Conservation (phyloP, 2,329 filamentous ascomycete genomes). For the Cladosporium austrohemisphaericum region DNA sequence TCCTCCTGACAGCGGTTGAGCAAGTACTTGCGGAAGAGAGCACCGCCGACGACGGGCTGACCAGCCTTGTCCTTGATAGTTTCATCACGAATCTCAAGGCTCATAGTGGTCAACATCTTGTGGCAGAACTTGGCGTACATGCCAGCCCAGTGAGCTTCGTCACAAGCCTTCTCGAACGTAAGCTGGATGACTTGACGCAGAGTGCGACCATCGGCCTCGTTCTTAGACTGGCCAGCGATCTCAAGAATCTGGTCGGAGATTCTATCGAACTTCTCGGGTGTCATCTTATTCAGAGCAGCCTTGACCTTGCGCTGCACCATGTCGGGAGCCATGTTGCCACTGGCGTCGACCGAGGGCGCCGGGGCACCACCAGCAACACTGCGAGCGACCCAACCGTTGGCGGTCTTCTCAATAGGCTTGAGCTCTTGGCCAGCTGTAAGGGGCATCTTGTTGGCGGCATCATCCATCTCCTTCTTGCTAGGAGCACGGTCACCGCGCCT, state of each 20-base stretch:
- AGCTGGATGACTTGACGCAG: slow-evolving; percentile 97
- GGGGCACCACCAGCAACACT: slow-evolving; percentile 54
- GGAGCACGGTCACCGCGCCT: slow-evolving; percentile 53
- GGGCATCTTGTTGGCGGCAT: slow-evolving; percentile 83
- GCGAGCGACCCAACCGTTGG: slow-evolving; percentile 85
- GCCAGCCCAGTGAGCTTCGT: slow-evolving; percentile 95
- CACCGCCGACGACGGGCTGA: slow-evolving; percentile 84
- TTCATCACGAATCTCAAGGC: slow-evolving; percentile 89
- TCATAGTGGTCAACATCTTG: slow-evolving; percentile 94
- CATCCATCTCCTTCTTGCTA: slow-evolving; percentile 57
- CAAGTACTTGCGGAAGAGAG: slow-evolving; percentile 95
- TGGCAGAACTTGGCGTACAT: slow-evolving; percentile 99
- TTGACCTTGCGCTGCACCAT: slow-evolving; percentile 99
- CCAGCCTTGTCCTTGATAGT: slow-evolving; percentile 87
- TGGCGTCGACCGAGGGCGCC: slow-evolving; percentile 44
- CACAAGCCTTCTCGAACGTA: slow-evolving; percentile 97
- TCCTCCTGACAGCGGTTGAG: slow-evolving; percentile 98
- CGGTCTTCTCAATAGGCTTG: slow-evolving; percentile 69
- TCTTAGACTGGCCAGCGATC: slow-evolving; percentile 92
- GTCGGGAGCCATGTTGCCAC: slow-evolving; percentile 73
- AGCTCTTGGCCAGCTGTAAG: slow-evolving; percentile 79
- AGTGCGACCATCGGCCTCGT: slow-evolving; percentile 89
- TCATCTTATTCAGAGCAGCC: slow-evolving; percentile 99
- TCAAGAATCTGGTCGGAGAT: slow-evolving; percentile 89
- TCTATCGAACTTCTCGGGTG: slow-evolving; percentile 95